A percentile compares a stretch with the other conserved stretches of the same genome.
These are phyloP conservation scores for Macrolepiota albuminosa DNA, from an alignment of 768 basidiomycete genomes.

Conservation along the genomic window DNA sequence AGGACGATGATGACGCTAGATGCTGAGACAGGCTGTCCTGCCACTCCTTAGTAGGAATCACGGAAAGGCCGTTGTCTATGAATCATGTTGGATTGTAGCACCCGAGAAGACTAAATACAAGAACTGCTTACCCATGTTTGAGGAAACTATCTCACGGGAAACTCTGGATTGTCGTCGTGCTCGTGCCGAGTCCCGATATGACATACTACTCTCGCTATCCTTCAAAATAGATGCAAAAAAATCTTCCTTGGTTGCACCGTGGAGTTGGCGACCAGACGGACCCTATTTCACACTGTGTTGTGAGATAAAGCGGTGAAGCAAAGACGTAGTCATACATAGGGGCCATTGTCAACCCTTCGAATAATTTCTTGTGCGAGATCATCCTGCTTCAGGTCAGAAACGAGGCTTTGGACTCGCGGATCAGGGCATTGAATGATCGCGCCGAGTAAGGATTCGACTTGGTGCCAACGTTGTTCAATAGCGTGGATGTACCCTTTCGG, in stretches of 20 bases:
- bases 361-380: conserved; percentile 75
- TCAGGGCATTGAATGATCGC: conserved; percentile 72
- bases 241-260: conserved; percentile 68
- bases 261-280: conserved; percentile 63
- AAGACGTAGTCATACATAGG: conserved; percentile 51
- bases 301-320: background rate
- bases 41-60: conserved; percentile 72
- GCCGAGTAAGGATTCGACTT: conserved; percentile 87
- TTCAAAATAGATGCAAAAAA: conserved; percentile 71
- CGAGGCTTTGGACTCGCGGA: conserved; percentile 54
- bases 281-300: conserved; percentile 37
- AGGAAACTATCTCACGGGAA: conserved; percentile 77
- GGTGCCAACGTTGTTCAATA: conserved; percentile 88
- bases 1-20: conserved; percentile 32
- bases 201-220: conserved; percentile 41
- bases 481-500: conserved; percentile 92
- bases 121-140: conserved; percentile 43
- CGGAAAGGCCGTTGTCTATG: conserved; percentile 55
- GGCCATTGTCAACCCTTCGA: conserved; percentile 70
- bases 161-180: conserved; percentile 71
- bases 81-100: conserved; percentile 1
- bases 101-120: background rate
- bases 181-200: conserved; percentile 49
- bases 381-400: conserved; percentile 64
- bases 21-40: conserved; percentile 65